Evolutionary conservation across 2,329 filamentous ascomycete genomes (phyloP), one percentile per base, ranked within the genome.

Genomic region (Clonostachys sp.): DNA sequence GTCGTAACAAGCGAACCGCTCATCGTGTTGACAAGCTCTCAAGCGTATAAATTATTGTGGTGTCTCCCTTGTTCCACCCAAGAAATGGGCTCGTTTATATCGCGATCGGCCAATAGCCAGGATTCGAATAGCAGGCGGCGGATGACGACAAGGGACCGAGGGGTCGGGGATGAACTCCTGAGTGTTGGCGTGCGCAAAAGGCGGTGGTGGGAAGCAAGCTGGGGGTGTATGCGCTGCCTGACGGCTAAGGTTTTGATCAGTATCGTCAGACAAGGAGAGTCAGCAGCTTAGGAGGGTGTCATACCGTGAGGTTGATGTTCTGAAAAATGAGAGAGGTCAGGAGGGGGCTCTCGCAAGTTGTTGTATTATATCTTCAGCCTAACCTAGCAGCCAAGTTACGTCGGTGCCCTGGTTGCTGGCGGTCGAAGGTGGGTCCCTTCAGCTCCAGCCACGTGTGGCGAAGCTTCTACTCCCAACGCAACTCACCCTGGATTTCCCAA

Each of bases 1-100:
- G 68, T 65, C 39, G 68, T 66, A 55, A 61, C 62, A 51, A 77
- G 63, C 51, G 58, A 59, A 50, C 58, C 52, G 50, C 59, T 68
- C 66, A 69, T 69, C 43, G 49, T 52, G 50, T 16, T 18, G 36
- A 16, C 24, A 30, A 30, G 24, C 24, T 30, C 24, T 30, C 9
- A 42, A 12, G 12, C 16, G 40, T 42, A 42, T n/a, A 13, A 24
- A 17, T 64, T 44, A 52, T 43, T 34, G 41, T 47, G 44, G 41
- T 46, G 42, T 45, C 46, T 50, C 49, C 40, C 45, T 45, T 47
- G 44, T 48, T 30, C 24, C 24, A 30, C 24, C 24, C 24, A 10
- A 30, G 24, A 30, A 30, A 30, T 30, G 24, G 24, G 24, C 24
- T 30, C 24, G 24, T 30, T 30, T 30, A 3, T 30, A 30, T 30